Evolutionary conservation across 192 early-diverging fungal genomes (phyloP), one percentile per base, ranked within the genome.

Genomic region (Chytriomyces sp.): DNA sequence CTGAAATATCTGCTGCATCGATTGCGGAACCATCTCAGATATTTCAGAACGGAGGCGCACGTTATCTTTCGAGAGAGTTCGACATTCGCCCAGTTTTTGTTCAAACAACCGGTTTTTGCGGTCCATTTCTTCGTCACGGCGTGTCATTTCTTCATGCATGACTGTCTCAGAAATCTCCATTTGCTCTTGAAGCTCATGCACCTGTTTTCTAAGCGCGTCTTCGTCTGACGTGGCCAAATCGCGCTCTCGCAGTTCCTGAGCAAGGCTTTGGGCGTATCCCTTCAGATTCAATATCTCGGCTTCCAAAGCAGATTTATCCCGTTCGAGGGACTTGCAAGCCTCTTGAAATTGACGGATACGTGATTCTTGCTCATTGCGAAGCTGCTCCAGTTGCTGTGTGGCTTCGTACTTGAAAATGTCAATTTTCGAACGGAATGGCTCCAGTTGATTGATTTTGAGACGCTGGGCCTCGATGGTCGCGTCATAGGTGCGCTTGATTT

Each of bases 401-500:
- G 80, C 80, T 72, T 80, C 57, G 59, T 83, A 85, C 35, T 72
- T 61, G 44, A 77, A 63, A 23, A 86, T 76, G 5, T 75, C 77
- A 9, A 82, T 45, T 69, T 88, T 79, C 11, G 75, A 49, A 46
- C 81, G 69, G 69, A 75, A 72, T 6, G 79, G 75, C 61, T 83
- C 76, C 11, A 83, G 67, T 49, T 77, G 66, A 11, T 63, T 57
- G 35, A 89, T 62, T 35, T 81, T 48, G 13, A 23, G 49, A 44
- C 66, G 26, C 74, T 83, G 84, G 7, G 28, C n/a, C 49, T 77
- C 67, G 10, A 89, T 67, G 1, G 72, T 49, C 46, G 28, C 68
- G 28, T 90, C 89, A 69, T 90, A 90, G 66, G 87, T 86, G 47
- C 70, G 45, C 76, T 90, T 90, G 50, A 90, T 85, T 28, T 87